Percentiles rank a stretch among this genome's conserved stretches.
Conservation (phyloP, 495 filamentous ascomycete genomes). For the Neurospora sp. region DNA sequence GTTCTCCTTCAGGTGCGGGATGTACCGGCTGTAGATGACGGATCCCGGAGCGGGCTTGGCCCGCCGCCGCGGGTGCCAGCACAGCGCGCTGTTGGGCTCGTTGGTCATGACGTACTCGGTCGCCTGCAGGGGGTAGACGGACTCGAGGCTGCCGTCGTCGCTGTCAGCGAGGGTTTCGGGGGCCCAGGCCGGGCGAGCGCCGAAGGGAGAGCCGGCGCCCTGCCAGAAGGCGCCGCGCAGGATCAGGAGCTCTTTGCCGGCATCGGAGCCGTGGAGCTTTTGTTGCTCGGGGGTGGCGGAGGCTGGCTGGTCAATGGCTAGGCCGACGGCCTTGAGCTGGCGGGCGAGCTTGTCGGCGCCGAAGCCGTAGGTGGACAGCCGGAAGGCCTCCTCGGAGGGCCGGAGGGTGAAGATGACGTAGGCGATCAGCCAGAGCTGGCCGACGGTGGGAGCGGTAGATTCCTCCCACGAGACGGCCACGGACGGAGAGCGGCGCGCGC, state of each 20-base stretch:
- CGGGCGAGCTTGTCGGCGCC: slow-evolving; percentile 30
- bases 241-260: slow-evolving; percentile 29
- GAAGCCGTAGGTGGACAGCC: slow-evolving; percentile 35
- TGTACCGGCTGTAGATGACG: slow-evolving; percentile 57
- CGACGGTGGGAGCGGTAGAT: slow-evolving; percentile 35
- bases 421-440: slow-evolving; percentile 51
- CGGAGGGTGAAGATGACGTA: slow-evolving; percentile 50
- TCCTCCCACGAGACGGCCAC: slow-evolving; percentile 28
- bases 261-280: slow-evolving; percentile 26
- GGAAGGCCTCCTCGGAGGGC: slow-evolving; percentile 43
- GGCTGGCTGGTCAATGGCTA: slow-evolving; percentile 41
- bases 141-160: slow-evolving; percentile 18
- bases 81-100: slow-evolving; percentile 13
- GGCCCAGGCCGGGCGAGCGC: slow-evolving; percentile 51
- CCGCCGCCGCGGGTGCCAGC: slow-evolving; percentile 50
- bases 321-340: slow-evolving; percentile 43
- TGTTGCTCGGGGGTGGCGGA: slow-evolving; percentile 17
- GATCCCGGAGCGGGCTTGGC: slow-evolving; percentile 52
- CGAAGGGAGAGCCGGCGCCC: slow-evolving; percentile 54
- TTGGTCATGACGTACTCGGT: slow-evolving; percentile 46
- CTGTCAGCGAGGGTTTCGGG: slow-evolving; percentile 29
- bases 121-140: slow-evolving; percentile 44
- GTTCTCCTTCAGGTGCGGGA: slow-evolving; percentile 54
- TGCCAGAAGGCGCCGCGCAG: slow-evolving; percentile 48
- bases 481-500: slow-evolving; percentile 33